These are phyloP conservation scores for Chenopodium suecicum DNA, from an alignment of 148 eudicot genomes.

Conservation along the genomic window DNA sequence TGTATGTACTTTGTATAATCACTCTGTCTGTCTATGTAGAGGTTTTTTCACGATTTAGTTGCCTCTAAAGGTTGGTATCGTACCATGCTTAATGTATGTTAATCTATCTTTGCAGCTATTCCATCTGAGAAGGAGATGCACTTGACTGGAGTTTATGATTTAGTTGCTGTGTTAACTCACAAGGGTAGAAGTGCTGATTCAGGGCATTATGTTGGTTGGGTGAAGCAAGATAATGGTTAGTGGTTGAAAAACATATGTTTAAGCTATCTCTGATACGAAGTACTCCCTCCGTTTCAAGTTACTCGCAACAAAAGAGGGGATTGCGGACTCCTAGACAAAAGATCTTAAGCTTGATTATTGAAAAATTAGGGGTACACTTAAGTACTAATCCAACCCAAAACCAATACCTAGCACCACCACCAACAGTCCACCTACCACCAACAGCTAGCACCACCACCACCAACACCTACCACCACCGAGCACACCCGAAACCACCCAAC, in stretches of 20 bases:
- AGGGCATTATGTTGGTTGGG: slow-evolving; percentile 98
- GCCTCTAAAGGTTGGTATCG: not conserved
- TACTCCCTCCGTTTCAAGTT: no score
- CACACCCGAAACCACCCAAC: no score
- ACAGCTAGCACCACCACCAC: no score
- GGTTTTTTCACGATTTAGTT: not conserved
- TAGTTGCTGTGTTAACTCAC: slow-evolving; percentile 86
- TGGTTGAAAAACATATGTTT: slow-evolving; percentile 5
- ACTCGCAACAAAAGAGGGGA: no score
- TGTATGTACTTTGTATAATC: not conserved
- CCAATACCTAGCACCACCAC: no score
- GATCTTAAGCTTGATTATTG: no score
- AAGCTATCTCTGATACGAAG: not conserved
- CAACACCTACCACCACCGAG: no score
- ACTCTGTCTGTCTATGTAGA: not conserved
- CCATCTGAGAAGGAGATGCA: slow-evolving; percentile 49
- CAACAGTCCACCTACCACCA: no score
- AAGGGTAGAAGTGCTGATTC: slow-evolving; percentile 98
- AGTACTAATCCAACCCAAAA: no score
- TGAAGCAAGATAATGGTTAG: slow-evolving; percentile 90
- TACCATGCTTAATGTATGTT: slow-evolving; percentile 13
- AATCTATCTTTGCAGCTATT: slow-evolving; percentile 31
- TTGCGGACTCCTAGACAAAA: no score
- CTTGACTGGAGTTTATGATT: slow-evolving; percentile 75
- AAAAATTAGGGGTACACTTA: no score